Conservation (phyloP, 2,329 filamentous ascomycete species). For the Sclerotinia spermophila region DNA sequence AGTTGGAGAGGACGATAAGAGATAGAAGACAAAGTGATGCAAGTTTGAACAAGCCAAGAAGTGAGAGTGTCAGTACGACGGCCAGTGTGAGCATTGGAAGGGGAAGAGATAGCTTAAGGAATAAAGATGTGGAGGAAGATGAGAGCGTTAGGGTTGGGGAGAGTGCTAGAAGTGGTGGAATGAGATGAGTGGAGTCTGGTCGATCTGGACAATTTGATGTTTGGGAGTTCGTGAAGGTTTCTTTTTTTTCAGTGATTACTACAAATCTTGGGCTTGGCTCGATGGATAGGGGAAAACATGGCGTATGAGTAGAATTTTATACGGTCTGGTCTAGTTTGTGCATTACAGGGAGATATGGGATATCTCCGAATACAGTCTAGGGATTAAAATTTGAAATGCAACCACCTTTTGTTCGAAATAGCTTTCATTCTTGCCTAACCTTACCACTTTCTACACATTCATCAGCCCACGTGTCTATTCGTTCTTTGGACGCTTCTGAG, state of each 20-base stretch:
- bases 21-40: slow-evolving; percentile 39
- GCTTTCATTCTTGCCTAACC: background rate
- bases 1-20: slow-evolving; percentile 54
- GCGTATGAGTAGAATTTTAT: background rate
- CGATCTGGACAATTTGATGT: background rate
- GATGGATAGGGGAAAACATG: slow-evolving; percentile 1
- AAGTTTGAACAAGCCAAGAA: slow-evolving; percentile 42
- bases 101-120: slow-evolving; percentile 42
- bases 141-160: slow-evolving; percentile 56
- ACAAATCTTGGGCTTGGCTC: background rate
- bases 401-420: background rate
- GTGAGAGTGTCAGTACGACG: slow-evolving; percentile 52
- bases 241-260: background rate
- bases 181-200: slow-evolving; percentile 17
- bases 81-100: slow-evolving; percentile 42
- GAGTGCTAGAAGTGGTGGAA: slow-evolving; percentile 51
- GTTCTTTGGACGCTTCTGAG: background rate
- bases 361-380: background rate
- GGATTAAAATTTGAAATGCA: background rate
- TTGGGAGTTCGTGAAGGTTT: background rate
- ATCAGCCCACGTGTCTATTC: background rate
- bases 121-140: slow-evolving; percentile 49
- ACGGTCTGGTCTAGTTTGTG: background rate
- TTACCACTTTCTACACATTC: background rate
- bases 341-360: background rate